phyloP scores from a whole-genome alignment of 345 rosid species.

The Populus nigra region DNA sequence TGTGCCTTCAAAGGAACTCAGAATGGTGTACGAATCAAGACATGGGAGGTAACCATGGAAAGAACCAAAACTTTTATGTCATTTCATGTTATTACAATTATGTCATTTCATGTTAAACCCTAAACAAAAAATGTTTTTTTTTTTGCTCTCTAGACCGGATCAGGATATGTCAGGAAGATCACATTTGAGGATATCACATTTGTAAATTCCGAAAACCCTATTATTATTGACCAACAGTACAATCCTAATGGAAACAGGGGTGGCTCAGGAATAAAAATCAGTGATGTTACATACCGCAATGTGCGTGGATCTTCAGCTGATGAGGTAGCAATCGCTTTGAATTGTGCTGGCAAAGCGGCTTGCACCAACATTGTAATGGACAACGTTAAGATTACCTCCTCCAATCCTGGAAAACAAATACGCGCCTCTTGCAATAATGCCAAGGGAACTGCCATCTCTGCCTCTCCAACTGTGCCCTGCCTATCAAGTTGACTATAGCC shows the following conservation, averaged over 20 bases:
- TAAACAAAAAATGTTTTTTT: not conserved
- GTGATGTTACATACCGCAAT: conserved; percentile 29
- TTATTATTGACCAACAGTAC: conserved; percentile 38
- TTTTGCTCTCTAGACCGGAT: conserved; percentile 25
- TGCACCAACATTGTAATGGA: conserved; percentile 33
- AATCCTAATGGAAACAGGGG: not conserved
- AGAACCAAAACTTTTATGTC: not conserved
- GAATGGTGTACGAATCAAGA: conserved; percentile 24
- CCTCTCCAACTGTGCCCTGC: not conserved
- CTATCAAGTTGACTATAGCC: not conserved
- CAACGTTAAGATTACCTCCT: conserved; percentile 23
- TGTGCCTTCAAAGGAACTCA: conserved; percentile 3
- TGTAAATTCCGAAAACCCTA: conserved; percentile 29
- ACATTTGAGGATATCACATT: conserved; percentile 33
- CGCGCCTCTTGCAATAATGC: conserved; percentile 32
- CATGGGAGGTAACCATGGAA: conserved; percentile 25
- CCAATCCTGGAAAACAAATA: conserved; percentile 10
- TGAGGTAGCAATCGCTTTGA: conserved; percentile 26
- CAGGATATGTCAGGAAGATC: conserved; percentile 41
- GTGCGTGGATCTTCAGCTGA: conserved; percentile 35
- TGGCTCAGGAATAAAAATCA: conserved; percentile 28
- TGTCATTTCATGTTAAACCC: too few species aligned
- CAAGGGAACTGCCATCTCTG: not conserved
- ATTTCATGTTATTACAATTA: too few species aligned
- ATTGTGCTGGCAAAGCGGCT: conserved; percentile 28